Base-by-base conservation (phyloP, 805 yeast genomes). In the Candida cerambycidarum region DNA sequence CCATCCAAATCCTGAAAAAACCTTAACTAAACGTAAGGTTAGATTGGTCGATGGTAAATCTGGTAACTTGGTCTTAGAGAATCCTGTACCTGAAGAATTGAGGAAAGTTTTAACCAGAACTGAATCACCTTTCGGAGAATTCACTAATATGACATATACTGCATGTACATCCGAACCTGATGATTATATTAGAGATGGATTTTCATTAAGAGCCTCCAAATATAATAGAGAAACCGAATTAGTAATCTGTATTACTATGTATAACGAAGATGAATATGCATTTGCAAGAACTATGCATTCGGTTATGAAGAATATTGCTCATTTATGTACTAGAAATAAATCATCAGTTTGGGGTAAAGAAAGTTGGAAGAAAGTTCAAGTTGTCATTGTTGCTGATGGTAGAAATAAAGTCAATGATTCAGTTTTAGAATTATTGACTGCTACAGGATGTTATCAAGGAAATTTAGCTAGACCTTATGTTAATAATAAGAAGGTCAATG, bases 351-450 rank as follows among this genome's bases (percentile, higher is more conserved):
- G 99, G 99, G 98, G 99, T 4, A 82, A 83, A 52, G 95, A 90
- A 46, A 85, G 96, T 18, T 93, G 99, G 99, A 89, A 93, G 59
- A 93, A 92, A 64, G 83, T 93, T 15, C 97, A 92, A 41, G 97
- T 93, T 11, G 73, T 87, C 43, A 83, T 93, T 54, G 86, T 93
- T 16, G 81, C 96, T 37, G 99, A 93, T 67, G 99, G 99, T 55
- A 82, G 99, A 65, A 80, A 85, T 45, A 92, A 92, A 57, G 83
- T 93, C 36, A 76, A 81, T 54, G 86, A 86, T 17, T 85, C 95
- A 13, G 92, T 90, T 2, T 67, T 93, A 34, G 96, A 92, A 62
- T 78, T 87, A 35, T 72, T 93, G 45, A 89, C 97, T 1, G 96
- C 97, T 0, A 82, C 95, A 67, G 99, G 99, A 54, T 87, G 93